phyloP scores from a whole-genome alignment of 1,284 basidiomycete species.

The Limonomyces culmigenus region DNA sequence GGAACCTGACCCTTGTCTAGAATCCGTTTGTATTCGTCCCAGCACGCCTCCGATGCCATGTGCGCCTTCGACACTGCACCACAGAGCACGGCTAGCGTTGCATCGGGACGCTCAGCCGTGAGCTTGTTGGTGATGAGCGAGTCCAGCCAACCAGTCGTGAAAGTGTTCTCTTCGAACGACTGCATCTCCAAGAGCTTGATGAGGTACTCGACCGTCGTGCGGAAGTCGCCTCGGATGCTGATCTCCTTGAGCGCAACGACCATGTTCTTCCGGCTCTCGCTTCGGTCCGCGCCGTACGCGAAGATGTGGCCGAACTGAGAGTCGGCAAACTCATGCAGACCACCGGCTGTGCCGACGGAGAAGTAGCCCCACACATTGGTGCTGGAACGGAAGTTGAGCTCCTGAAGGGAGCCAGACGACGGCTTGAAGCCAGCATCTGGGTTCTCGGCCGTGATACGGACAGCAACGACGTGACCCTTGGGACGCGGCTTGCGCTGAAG shows the following conservation, averaged over 20 bases:
- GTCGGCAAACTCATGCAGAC: slow-evolving; percentile 97
- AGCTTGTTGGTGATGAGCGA: slow-evolving; percentile 92
- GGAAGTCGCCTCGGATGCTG: slow-evolving; percentile 97
- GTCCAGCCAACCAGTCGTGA: slow-evolving; percentile 98
- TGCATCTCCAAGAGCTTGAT: slow-evolving; percentile 96
- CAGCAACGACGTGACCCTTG: slow-evolving; percentile 97
- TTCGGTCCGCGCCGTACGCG: slow-evolving; percentile 93
- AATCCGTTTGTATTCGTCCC: slow-evolving; percentile 87
- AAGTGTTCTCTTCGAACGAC: slow-evolving; percentile 92
- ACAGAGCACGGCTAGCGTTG: slow-evolving; percentile 85
- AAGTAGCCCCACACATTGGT: slow-evolving; percentile 99
- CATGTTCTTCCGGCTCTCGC: slow-evolving; percentile 97
- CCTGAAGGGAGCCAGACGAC: slow-evolving; percentile 90
- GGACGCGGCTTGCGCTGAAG: slow-evolving; percentile 91
- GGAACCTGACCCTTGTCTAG: slow-evolving; percentile 98
- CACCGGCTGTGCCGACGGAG: slow-evolving; percentile 90
- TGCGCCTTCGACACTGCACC: slow-evolving; percentile 97
- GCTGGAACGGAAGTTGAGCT: slow-evolving; percentile 98
- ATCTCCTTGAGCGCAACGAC: slow-evolving; percentile 97
- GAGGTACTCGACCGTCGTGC: slow-evolving; percentile 97
- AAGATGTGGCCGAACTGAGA: slow-evolving; percentile 99
- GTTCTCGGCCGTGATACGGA: slow-evolving; percentile 99
- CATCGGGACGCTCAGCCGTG: slow-evolving; percentile 91
- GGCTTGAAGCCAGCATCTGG: slow-evolving; percentile 99
- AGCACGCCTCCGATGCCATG: slow-evolving; percentile 77